Evolutionary conservation across 345 rosid species (phyloP).

Genomic region (Triadica sebifera): DNA sequence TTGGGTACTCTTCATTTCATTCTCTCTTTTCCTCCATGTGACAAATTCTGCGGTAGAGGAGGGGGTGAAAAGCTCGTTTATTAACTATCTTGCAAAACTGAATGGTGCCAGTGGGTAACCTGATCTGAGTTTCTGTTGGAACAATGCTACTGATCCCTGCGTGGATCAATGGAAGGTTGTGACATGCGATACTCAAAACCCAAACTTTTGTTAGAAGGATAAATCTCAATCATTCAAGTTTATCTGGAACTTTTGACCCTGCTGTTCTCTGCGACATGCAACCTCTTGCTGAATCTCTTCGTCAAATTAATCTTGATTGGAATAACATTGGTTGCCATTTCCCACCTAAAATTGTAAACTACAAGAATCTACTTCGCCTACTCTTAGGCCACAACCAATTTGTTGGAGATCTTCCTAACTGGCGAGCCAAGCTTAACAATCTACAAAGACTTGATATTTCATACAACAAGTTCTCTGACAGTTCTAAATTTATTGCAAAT

Average conservation of each 20-base stretch:
- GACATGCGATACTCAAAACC: conserved; percentile 19
- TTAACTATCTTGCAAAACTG: conserved; percentile 31
- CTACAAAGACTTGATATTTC: conserved; percentile 51
- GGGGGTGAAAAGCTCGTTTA: conserved; percentile 23
- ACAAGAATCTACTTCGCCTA: conserved; percentile 38
- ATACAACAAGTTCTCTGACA: conserved; percentile 42
- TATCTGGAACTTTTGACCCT: conserved; percentile 45
- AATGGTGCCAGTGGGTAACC: conserved; percentile 24
- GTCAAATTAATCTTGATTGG: conserved; percentile 24
- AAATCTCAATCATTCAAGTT: conserved; percentile 25
- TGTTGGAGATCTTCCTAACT: conserved; percentile 40
- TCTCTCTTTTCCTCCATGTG: conserved; percentile 20
- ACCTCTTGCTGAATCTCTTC: conserved; percentile 37
- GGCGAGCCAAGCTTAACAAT: conserved; percentile 33
- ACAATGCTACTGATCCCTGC: conserved; percentile 47
- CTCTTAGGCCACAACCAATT: conserved; percentile 38
- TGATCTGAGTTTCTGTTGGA: conserved; percentile 38
- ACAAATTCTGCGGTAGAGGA: conserved; percentile 29
- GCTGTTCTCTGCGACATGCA: conserved; percentile 35
- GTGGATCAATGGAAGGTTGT: conserved; percentile 32
- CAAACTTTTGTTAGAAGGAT: conserved; percentile 30
- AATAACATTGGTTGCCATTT: conserved; percentile 41
- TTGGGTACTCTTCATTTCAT: conserved; percentile 25
- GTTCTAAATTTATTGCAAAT: conserved; percentile 40
- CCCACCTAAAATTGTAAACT: conserved; percentile 37